A percentile compares a stretch with the other conserved stretches of the same genome.
These are phyloP conservation scores for Heterobasidion occidentale DNA, from an alignment of 1,284 basidiomycete species.

Conservation along the genomic window DNA sequence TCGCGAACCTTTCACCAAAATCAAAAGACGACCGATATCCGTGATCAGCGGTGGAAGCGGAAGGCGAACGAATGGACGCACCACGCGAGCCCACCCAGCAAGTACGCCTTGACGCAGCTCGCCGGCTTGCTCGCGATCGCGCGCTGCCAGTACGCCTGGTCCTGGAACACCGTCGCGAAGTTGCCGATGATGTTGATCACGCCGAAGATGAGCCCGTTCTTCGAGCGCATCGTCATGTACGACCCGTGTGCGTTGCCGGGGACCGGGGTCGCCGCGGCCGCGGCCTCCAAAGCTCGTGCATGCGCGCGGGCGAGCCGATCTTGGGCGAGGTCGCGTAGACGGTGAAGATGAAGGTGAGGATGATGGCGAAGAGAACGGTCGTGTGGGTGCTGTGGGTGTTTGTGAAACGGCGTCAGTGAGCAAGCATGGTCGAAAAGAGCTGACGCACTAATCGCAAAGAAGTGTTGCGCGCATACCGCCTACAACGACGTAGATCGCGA, in stretches of 20 bases:
- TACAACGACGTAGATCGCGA: constrained; percentile 48
- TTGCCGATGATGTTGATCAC: constrained; percentile 83
- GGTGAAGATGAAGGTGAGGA: constrained; percentile 56
- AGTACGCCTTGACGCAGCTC: constrained; percentile 82
- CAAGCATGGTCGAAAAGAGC: neutral
- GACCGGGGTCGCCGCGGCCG: constrained; percentile 36
- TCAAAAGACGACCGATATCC: neutral
- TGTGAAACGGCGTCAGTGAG: constrained; percentile 1
- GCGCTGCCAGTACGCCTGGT: constrained; percentile 72
- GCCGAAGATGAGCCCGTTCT: constrained; percentile 81
- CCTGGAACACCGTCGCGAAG: constrained; percentile 77
- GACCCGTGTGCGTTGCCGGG: constrained; percentile 52
- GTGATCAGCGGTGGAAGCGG: neutral
- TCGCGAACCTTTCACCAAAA: constrained; percentile 52
- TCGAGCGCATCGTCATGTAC: constrained; percentile 74
- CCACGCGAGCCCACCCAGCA: constrained; percentile 87
- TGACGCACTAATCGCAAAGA: constrained; percentile 28
- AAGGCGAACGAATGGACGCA: constrained; percentile 18
- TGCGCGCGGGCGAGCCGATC: constrained; percentile 43
- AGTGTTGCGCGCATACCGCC: constrained; percentile 41
- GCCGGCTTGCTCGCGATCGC: constrained; percentile 82
- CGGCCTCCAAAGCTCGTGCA: constrained; percentile 45
- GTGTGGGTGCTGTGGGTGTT: constrained; percentile 57
- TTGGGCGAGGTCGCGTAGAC: constrained; percentile 65
- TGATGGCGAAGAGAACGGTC: constrained; percentile 74